Evolutionary conservation across 164 flowering plant genomes (phyloP).

Genomic region (Liriodendron chinense): DNA sequence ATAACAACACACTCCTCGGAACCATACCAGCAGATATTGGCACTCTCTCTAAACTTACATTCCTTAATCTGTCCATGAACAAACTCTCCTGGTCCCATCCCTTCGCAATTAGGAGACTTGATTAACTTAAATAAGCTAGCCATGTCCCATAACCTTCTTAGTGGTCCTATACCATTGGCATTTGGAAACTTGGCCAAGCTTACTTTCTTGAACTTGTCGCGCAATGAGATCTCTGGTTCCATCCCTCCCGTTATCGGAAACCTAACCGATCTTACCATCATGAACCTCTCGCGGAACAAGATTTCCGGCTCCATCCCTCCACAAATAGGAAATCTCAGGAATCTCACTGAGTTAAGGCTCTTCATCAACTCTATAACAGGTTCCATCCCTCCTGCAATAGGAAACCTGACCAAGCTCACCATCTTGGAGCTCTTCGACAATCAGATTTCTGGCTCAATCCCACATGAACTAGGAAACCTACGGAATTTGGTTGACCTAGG

Average conservation of each 20-base stretch:
- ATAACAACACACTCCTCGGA: conserved; percentile 4
- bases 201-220: background rate
- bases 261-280: background rate
- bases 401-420: conserved; percentile 18
- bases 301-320: conserved; percentile 5
- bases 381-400: conserved; percentile 16
- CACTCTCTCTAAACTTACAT: conserved; percentile 16
- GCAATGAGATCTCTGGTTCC: background rate
- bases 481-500: background rate
- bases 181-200: conserved; percentile 17
- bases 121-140: background rate
- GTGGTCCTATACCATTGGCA: conserved; percentile 20
- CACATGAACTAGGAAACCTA: conserved; percentile 18
- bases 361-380: background rate
- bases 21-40: conserved; percentile 22
- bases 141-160: conserved; percentile 1
- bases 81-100: conserved; percentile 15
- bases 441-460: conserved; percentile 19
- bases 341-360: background rate
- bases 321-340: conserved; percentile 3
- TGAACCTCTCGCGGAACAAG: background rate
- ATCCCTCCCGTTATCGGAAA: conserved; percentile 4
- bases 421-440: background rate
- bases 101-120: conserved; percentile 19
- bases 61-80: conserved; percentile 23